phyloP scores from a whole-genome alignment of 2,329 filamentous ascomycete genomes.

The Pseudocercospora vitis region DNA sequence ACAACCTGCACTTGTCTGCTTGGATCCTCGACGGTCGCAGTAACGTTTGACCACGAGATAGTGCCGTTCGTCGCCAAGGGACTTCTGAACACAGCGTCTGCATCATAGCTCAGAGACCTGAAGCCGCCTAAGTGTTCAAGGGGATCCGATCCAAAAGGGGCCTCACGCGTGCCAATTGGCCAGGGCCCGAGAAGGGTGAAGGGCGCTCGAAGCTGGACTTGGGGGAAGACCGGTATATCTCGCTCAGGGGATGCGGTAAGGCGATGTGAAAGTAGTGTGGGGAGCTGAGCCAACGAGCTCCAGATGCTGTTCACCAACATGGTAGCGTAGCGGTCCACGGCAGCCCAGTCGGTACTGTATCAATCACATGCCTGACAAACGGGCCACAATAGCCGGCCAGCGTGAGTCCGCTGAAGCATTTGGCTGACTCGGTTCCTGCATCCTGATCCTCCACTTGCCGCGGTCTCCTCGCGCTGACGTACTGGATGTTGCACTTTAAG shows the following conservation, averaged over 20 bases:
- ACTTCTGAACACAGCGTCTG: conserved; percentile 48
- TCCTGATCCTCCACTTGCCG: not conserved
- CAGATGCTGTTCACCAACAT: conserved; percentile 12
- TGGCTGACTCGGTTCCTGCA: conserved; percentile 3
- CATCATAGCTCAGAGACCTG: conserved; percentile 46
- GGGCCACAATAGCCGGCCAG: not conserved
- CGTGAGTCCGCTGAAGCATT: not conserved
- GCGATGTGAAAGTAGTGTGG: not conserved
- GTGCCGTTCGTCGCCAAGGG: conserved; percentile 54
- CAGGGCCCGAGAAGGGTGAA: conserved; percentile 54
- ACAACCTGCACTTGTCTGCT: conserved; percentile 37
- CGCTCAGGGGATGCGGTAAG: too few species aligned
- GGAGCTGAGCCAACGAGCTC: conserved; percentile 6
- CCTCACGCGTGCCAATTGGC: conserved; percentile 60
- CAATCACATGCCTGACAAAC: not conserved
- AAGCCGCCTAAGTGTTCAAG: conserved; percentile 57
- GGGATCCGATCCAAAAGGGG: conserved; percentile 60
- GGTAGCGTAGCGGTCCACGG: not conserved
- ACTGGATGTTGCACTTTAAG: not conserved
- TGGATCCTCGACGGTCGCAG: conserved; percentile 36
- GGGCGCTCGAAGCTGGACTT: conserved; percentile 14
- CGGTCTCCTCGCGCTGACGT: not conserved
- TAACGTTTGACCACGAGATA: conserved; percentile 49
- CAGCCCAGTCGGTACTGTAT: too few species aligned
- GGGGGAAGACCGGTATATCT: not conserved